These are phyloP conservation scores for Neostapfia colusana DNA, from an alignment of 176 grass and related monocot species.

Conservation along the genomic window DNA sequence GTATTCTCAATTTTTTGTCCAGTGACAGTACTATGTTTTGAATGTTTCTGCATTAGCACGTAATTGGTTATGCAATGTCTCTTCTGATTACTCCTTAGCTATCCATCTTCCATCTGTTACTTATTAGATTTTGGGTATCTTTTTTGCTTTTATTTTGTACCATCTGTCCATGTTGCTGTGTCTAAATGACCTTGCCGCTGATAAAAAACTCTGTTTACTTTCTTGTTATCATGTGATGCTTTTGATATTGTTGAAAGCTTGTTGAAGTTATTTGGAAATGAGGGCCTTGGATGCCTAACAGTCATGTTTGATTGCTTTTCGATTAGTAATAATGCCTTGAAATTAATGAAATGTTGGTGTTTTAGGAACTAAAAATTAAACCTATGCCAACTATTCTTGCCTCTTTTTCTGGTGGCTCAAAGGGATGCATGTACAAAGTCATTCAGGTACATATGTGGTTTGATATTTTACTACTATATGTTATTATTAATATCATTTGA, in stretches of 20 bases:
- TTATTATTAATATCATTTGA: conserved; percentile 23
- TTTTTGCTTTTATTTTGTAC: conserved; percentile 8
- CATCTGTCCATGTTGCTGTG: background rate
- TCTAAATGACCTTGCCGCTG: conserved; percentile 5
- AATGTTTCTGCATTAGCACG: background rate
- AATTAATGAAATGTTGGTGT: conserved; percentile 38
- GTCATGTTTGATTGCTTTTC: background rate
- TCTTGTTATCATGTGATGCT: background rate
- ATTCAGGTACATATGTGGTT: conserved; percentile 63
- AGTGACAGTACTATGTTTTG: background rate
- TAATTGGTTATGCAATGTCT: background rate
- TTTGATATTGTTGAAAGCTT: background rate
- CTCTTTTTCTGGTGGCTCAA: conserved; percentile 84
- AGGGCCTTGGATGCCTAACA: conserved; percentile 3
- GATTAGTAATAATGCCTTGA: background rate
- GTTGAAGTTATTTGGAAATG: conserved; percentile 10
- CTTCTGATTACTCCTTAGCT: conserved; percentile 9
- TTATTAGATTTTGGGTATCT: background rate
- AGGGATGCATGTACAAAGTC: conserved; percentile 84
- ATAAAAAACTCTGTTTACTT: background rate
- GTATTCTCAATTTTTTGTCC: conserved; percentile 4
- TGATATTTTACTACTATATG: conserved; percentile 8
- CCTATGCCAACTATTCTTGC: conserved; percentile 65
- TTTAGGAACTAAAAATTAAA: conserved; percentile 73
- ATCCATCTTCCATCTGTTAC: conserved; percentile 1